Base-by-base conservation (phyloP, 495 filamentous ascomycete species). In the Podospora sp. region DNA sequence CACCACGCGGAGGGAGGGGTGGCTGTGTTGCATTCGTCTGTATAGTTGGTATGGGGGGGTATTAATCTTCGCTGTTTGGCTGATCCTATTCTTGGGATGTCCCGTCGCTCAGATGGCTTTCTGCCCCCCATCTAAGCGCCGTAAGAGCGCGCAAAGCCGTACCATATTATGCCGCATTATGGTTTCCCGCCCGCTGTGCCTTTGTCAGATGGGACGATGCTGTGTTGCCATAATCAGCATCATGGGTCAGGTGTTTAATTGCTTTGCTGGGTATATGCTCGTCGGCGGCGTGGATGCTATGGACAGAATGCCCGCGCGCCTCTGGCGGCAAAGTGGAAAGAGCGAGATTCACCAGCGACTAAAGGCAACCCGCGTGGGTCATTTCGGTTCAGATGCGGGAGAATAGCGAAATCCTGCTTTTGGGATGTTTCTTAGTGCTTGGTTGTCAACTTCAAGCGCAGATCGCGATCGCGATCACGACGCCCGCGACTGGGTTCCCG, bases 381-480 rank as follows among this genome's bases (percentile, higher is more conserved):
- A 55, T 55, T 22, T 22, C 21, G 52, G 24, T 24, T 26, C 52
- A 22, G 52, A n/a, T 55, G 8, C 21, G n/a, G 52, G 8, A 26
- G 20, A 55, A 55, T 22, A n/a, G 52, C 8, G 21, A n/a, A 26
- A 26, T 24, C 21, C 20, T 24, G 52, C 21, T 55, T 26, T 26
- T 55, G n/a, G n/a, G n/a, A n/a, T n/a, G n/a, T n/a, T n/a, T n/a
- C n/a, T 26, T 55, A n/a, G 52, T 11, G 9, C 24, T 6, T 22
- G 6, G 52, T 55, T 22, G 52, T 55, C 52, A 55, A 55, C n/a
- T 2, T 55, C 52, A 55, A 55, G 22, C 52, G 22, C 7, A 55
- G 52, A 26, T 22, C 52, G 52, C 40, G 40, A 46, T 46, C 40
- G 40, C 40, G 40, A 46, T 46, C 40, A 46, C 11, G 14, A 46